A percentile compares a stretch with the other conserved stretches of the same genome.
Evolutionary conservation across 2,329 filamentous ascomycete species (phyloP).

Genomic region (Furcasterigmium sp.): DNA sequence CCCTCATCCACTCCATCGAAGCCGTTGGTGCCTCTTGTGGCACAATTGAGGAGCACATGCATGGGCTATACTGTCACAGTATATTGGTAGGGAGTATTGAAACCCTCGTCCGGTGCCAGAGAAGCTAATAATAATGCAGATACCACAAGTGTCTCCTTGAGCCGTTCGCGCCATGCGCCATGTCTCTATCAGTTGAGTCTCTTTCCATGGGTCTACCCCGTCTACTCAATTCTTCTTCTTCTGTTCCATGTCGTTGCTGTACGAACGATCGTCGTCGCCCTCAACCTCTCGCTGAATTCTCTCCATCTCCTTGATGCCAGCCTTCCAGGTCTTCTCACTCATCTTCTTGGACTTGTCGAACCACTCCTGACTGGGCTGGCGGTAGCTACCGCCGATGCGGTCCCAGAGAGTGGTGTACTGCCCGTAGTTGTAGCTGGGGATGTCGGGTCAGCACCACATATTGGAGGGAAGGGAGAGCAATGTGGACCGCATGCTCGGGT

Average conservation of each 20-base stretch:
- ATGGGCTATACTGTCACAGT: too few species aligned
- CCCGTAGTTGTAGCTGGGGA: constrained; percentile 66
- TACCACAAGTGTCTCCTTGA: too few species aligned
- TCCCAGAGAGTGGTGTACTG: constrained; percentile 76
- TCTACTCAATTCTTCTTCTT: constrained; percentile 14
- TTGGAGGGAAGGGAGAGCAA: too few species aligned
- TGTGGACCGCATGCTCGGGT: too few species aligned
- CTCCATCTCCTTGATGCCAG: constrained; percentile 57
- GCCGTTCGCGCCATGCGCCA: too few species aligned
- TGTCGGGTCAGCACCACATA: constrained; percentile 21
- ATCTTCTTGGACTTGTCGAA: constrained; percentile 69
- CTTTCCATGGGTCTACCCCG: neutral
- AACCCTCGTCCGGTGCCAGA: too few species aligned
- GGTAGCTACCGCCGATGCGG: constrained; percentile 65
- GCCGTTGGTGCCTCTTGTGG: too few species aligned
- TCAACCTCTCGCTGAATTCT: constrained; percentile 48
- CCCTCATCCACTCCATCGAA: too few species aligned
- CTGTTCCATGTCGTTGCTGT: constrained; percentile 9
- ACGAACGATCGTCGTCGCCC: constrained; percentile 15
- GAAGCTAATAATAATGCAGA: too few species aligned
- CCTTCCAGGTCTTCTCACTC: constrained; percentile 60
- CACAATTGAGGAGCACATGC: too few species aligned
- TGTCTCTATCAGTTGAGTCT: too few species aligned
- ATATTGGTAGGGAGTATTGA: too few species aligned
- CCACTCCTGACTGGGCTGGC: constrained; percentile 66